Percentiles rank a stretch among this genome's conserved stretches.
Conservation (phyloP, 2,329 filamentous ascomycete genomes). For the Karstenula rhodostoma region DNA sequence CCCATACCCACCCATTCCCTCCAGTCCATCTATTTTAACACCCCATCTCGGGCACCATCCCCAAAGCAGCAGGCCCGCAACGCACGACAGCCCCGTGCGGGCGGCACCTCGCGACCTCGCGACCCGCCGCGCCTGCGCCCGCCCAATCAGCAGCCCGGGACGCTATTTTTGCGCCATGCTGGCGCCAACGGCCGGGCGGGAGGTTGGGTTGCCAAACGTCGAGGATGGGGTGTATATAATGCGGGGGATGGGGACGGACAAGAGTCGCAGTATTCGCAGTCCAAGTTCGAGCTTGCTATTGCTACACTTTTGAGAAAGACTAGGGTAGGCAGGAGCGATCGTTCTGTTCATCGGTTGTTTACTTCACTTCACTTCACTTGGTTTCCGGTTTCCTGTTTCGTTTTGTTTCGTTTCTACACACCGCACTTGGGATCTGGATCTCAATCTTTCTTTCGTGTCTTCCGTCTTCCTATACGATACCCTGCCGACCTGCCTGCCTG, state of each 20-base stretch:
- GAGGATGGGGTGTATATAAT: background rate
- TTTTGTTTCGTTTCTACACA: constrained; percentile 14
- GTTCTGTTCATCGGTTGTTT: background rate
- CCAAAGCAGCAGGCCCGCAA: background rate
- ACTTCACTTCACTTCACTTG: no score
- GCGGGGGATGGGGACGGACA: no score
- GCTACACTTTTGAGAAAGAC: background rate
- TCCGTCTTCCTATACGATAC: background rate
- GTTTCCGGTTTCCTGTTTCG: no score
- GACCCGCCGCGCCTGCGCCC: background rate
- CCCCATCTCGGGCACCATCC: background rate
- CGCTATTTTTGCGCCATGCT: constrained; percentile 12
- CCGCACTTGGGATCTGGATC: constrained; percentile 27
- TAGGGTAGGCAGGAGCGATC: background rate
- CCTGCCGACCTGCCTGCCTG: background rate
- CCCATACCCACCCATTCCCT: background rate
- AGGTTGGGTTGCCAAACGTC: background rate
- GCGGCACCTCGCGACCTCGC: background rate
- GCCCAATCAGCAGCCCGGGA: background rate
- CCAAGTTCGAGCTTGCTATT: no score
- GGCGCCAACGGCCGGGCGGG: constrained; percentile 8
- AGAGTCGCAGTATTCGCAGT: no score
- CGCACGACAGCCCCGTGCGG: constrained; percentile 2
- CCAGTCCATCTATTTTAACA: constrained; percentile 12
- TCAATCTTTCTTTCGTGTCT: constrained; percentile 19